These are phyloP conservation scores for Heimioporus sp. DNA, from an alignment of 768 basidiomycete species.

Conservation along the genomic window DNA sequence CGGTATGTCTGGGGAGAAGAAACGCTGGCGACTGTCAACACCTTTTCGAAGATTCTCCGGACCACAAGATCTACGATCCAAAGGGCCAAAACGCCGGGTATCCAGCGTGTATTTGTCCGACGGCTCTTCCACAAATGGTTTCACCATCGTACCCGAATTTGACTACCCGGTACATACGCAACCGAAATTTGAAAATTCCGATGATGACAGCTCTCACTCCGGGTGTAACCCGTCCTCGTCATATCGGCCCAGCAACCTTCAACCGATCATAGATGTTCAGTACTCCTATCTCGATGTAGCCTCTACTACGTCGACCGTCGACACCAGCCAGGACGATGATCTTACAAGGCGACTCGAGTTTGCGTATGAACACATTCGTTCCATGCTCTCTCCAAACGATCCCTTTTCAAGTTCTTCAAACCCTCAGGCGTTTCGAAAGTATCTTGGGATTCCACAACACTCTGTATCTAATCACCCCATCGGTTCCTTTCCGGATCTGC, in stretches of 20 bases:
- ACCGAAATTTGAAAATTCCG: not conserved
- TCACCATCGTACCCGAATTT: constrained; percentile 26
- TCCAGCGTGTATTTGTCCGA: constrained; percentile 24
- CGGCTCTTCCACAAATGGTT: constrained; percentile 10
- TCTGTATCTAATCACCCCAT: constrained; percentile 24
- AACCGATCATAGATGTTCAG: not conserved
- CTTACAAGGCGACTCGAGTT: constrained; percentile 18
- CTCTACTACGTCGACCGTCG: not conserved
- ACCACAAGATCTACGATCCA: constrained; percentile 5
- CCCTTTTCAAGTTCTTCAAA: constrained; percentile 17
- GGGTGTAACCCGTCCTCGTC: not conserved
- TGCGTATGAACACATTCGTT: constrained; percentile 25
- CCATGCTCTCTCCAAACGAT: constrained; percentile 15
- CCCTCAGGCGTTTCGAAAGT: constrained; percentile 25
- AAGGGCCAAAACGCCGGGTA: constrained; percentile 2
- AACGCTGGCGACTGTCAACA: constrained; percentile 18
- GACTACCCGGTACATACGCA: constrained; percentile 9
- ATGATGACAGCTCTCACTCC: not conserved
- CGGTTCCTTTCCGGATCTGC: constrained; percentile 16
- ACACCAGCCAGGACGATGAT: constrained; percentile 12
- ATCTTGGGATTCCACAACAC: constrained; percentile 31
- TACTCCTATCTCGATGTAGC: not conserved
- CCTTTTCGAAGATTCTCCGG: constrained; percentile 19
- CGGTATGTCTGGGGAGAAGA: constrained; percentile 28
- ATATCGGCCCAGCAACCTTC: not conserved